A percentile compares a stretch with the other conserved stretches of the same genome.
These are phyloP conservation scores for Aureobasidium sp. DNA, from an alignment of 2,329 filamentous ascomycete species.

Conservation along the genomic window DNA sequence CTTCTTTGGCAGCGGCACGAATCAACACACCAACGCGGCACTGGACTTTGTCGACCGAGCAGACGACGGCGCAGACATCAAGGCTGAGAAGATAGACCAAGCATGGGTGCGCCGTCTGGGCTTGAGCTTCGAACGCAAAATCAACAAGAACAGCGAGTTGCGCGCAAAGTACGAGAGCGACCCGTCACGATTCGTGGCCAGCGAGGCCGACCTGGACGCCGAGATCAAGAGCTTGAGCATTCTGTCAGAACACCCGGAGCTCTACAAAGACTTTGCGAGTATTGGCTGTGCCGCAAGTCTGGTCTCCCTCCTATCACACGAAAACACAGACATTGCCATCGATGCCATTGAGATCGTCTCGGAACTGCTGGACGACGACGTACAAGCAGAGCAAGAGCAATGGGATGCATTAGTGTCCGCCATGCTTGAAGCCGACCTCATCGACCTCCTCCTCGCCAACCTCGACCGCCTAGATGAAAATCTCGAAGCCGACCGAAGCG, in stretches of 20 bases:
- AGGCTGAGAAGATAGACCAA: slow-evolving; percentile 70
- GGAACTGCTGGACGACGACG: slow-evolving; percentile 90
- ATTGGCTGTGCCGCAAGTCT: slow-evolving; percentile 62
- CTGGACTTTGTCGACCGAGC: slow-evolving; percentile 79
- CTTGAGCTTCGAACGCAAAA: slow-evolving; percentile 80
- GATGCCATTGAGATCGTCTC: slow-evolving; percentile 81
- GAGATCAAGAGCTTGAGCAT: slow-evolving; percentile 83
- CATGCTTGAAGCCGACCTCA: slow-evolving; percentile 57
- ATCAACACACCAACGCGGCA: slow-evolving; percentile 69
- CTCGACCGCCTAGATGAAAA: slow-evolving; percentile 72
- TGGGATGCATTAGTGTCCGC: slow-evolving; percentile 69
- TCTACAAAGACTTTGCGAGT: slow-evolving; percentile 74
- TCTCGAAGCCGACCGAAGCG: slow-evolving; percentile 65
- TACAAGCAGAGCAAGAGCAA: slow-evolving; percentile 69
- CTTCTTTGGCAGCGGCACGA: slow-evolving; percentile 91
- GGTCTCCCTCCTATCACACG: slow-evolving; percentile 78
- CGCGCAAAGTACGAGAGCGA: slow-evolving; percentile 76
- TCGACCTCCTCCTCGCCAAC: slow-evolving; percentile 69
- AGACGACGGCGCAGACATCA: slow-evolving; percentile 46
- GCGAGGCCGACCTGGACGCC: slow-evolving; percentile 82
- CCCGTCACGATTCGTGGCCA: slow-evolving; percentile 73
- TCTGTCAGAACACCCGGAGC: slow-evolving; percentile 74
- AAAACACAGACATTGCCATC: slow-evolving; percentile 96
- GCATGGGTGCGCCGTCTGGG: slow-evolving; percentile 78
- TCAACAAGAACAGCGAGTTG: slow-evolving; percentile 83